Conservation (phyloP, 2,329 filamentous ascomycete species). For the Emmonsiellopsis sp. region DNA sequence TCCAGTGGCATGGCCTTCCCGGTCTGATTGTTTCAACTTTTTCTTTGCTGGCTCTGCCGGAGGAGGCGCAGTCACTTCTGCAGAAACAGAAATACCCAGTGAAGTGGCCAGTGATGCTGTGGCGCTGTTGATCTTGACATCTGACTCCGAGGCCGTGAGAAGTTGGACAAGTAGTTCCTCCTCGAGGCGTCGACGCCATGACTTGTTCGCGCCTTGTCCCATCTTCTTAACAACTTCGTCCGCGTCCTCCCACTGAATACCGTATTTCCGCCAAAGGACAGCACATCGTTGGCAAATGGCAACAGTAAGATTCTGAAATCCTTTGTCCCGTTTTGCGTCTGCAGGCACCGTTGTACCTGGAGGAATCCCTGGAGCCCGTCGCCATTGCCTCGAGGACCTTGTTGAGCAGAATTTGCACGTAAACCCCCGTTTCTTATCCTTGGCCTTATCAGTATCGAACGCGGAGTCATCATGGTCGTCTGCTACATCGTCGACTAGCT, state of each 20-base stretch:
- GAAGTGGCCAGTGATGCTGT: constrained; percentile 36
- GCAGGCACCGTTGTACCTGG: constrained; percentile 60
- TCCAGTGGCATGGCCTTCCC: constrained; percentile 40
- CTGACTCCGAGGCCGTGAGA: constrained; percentile 35
- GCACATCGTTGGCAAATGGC: constrained; percentile 86
- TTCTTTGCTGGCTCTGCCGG: constrained; percentile 49
- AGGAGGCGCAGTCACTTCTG: constrained; percentile 18
- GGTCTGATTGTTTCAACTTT: constrained; percentile 45
- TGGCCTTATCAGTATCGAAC: constrained; percentile 81
- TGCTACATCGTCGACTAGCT: constrained; percentile 83
- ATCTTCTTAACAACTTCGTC: constrained; percentile 89
- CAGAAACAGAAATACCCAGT: constrained; percentile 31
- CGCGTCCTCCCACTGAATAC: constrained; percentile 87
- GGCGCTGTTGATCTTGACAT: constrained; percentile 33
- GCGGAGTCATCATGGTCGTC: constrained; percentile 91
- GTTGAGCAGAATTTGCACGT: constrained; percentile 88
- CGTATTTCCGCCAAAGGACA: constrained; percentile 90
- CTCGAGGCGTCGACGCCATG: constrained; percentile 81
- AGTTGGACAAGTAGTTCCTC: constrained; percentile 60
- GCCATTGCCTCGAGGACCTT: constrained; percentile 77
- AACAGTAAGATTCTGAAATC: constrained; percentile 56
- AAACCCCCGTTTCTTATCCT: constrained; percentile 69
- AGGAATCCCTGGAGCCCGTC: constrained; percentile 70
- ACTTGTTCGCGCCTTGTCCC: constrained; percentile 64
- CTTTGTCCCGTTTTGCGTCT: constrained; percentile 70